Conservation (phyloP, 2,329 filamentous ascomycete species). For the Rutstroemia sp. region DNA sequence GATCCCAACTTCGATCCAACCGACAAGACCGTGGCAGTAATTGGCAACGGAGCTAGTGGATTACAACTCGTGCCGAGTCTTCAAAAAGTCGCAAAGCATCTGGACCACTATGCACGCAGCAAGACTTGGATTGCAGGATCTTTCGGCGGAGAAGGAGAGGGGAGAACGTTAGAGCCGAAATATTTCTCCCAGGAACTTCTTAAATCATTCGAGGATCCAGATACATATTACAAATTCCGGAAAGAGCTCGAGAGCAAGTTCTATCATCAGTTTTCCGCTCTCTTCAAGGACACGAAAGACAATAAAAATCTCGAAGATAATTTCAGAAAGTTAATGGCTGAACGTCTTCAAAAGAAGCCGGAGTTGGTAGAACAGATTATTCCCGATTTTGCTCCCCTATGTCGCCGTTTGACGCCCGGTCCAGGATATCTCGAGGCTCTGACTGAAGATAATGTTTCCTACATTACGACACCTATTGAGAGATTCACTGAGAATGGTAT, state of each 20-base stretch:
- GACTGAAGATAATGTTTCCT: slow-evolving; percentile 52
- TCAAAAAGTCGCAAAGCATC: slow-evolving; percentile 18
- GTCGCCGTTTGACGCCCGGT: slow-evolving; percentile 35
- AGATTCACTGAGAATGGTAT: slow-evolving; percentile 54
- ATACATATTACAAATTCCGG: slow-evolving; percentile 52
- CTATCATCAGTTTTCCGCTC: slow-evolving; percentile 48
- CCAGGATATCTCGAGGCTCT: slow-evolving; percentile 61
- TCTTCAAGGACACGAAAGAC: slow-evolving; percentile 41
- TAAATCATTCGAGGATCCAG: slow-evolving; percentile 47
- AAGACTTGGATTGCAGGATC: slow-evolving; percentile 53
- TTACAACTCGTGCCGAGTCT: slow-evolving; percentile 45
- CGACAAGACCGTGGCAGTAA: slow-evolving; percentile 40
- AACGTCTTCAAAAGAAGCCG: slow-evolving; percentile 36
- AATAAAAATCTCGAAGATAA: slow-evolving; percentile 29
- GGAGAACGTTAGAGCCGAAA: slow-evolving; percentile 39
- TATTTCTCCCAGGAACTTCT: slow-evolving; percentile 45
- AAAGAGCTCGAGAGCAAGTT: slow-evolving; percentile 53
- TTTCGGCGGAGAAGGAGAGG: slow-evolving; percentile 33
- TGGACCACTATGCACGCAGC: slow-evolving; percentile 33
- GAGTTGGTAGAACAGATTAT: slow-evolving; percentile 28
- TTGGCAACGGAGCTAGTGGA: slow-evolving; percentile 43
- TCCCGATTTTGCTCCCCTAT: slow-evolving; percentile 38
- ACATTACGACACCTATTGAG: slow-evolving; percentile 49
- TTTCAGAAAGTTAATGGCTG: slow-evolving; percentile 34
- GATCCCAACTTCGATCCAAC: slow-evolving; percentile 41